Evolutionary conservation across 192 early-diverging fungal genomes (phyloP), one percentile per base, ranked within the genome.

Genomic region (Entrophospora sp.): DNA sequence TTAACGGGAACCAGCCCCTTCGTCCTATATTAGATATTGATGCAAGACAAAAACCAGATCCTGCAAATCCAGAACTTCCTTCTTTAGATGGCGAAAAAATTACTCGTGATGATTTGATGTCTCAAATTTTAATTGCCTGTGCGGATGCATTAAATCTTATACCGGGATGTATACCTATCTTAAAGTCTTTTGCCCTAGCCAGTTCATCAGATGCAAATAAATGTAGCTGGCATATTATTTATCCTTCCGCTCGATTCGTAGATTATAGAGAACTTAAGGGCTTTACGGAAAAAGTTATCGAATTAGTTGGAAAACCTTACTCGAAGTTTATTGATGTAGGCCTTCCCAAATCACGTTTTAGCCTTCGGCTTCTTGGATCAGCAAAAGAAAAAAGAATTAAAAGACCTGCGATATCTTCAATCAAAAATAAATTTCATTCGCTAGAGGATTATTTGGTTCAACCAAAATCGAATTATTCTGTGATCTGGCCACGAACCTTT

Each of bases 361-460:
- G 30, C 12, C 58, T 60, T 60, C 58, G 20, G 3, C 58, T 60
- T 20, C 58, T 60, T 24, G 58, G 37, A 40, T 60, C 36, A 20
- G 36, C 58, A 42, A 60, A 60, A 3, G 36, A 40, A 37, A 14
- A 31, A n/a, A n/a, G n/a, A n/a, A n/a, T n/a, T n/a, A n/a, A n/a
- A n/a, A n/a, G n/a, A n/a, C n/a, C n/a, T n/a, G n/a, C 18, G 14
- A 60, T 60, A 0, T 60, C 58, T 60, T 60, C 36, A 30, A 22
- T 60, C 20, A 60, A 60, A 40, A 22, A 60, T 8, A 18, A 22
- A 60, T 60, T 28, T 40, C 0, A 22, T 16, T 18, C 37, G 16
- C 58, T 60, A 60, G 37, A 60, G 0, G 36, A 60, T 60, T 60
- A 60, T 60, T 42, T 60, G 27, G 58, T 60, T 60, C 36, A 60